Evolutionary conservation across 768 basidiomycete species (phyloP), one percentile per base, ranked within the genome.

Genomic region (Pisolithus sp.): DNA sequence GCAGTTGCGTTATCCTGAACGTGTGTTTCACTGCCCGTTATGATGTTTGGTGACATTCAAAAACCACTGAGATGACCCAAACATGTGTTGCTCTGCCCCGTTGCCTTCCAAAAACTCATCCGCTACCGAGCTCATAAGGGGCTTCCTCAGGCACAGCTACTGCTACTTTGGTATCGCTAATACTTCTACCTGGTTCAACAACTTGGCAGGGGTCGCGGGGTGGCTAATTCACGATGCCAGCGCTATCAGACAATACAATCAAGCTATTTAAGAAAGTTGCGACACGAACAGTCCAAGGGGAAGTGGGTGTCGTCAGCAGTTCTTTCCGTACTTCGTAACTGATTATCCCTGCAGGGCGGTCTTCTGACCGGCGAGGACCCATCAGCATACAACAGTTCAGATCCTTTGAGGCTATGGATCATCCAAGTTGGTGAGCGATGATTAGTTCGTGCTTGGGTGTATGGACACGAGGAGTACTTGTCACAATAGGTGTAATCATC

Each of bases 371-470:
- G 91, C 0, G 76, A 81, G 48, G 82, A 93, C 60, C 92, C 91
- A 0, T 74, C 83, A 0, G 67, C 69, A 3, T 82, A 83, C 68
- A 85, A 86, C 53, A 57, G 74, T 1, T 52, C 66, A 1, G 89
- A 93, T 63, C 91, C 93, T 7, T 61, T 93, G 55, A 73, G 83
- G 15, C 61, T 89, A 63, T 89, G 85, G 85, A 84, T 86, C 52
- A 77, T 89, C 45, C 86, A 89, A 80, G 76, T 87, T 45, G 84
- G 89, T 86, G 55, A 54, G 81, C 64, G 9, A 26, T 49, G 23
- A 15, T 28, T 42, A 6, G 13, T 47, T 30, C 20, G n/a, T 28
- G 41, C 10, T 4, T 7, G 2, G 39, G 34, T 28, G 43, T 40
- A 30, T 23, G n/a, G 36, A 38, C 58, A 52, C 59, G 6, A 3